Conservation (phyloP, 192 early-diverging fungal species). For the Podila epicladia region DNA sequence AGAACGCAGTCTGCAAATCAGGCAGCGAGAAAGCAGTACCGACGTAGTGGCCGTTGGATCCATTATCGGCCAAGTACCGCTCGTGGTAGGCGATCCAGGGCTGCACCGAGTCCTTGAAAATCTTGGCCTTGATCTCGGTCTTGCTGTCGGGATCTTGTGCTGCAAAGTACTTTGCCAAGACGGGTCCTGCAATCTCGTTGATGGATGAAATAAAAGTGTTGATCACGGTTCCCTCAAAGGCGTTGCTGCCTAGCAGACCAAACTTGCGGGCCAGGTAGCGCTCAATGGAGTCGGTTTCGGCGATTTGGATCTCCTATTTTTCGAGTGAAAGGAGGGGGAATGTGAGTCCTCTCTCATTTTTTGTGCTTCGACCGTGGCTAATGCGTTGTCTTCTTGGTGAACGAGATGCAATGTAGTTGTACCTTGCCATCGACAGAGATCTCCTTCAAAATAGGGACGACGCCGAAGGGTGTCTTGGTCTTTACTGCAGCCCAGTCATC, state of each 20-base stretch:
- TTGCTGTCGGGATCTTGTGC: constrained; percentile 21
- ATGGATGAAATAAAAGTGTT: constrained; percentile 36
- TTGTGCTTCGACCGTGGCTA: not conserved
- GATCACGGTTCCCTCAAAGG: constrained; percentile 34
- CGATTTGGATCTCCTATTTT: constrained; percentile 31
- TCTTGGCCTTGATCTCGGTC: constrained; percentile 4
- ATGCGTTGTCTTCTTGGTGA: too few relatives aligned
- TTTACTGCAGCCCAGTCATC: constrained; percentile 53
- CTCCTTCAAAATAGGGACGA: constrained; percentile 60
- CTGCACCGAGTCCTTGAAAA: not conserved
- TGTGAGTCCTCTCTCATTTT: too few relatives aligned
- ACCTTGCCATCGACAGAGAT: constrained; percentile 24
- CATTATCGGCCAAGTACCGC: constrained; percentile 23
- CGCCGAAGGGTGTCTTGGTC: constrained; percentile 53
- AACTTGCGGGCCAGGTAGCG: constrained; percentile 58
- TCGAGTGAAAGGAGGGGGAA: too few relatives aligned
- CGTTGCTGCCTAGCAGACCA: constrained; percentile 27
- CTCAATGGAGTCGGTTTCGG: constrained; percentile 58
- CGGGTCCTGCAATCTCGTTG: constrained; percentile 11
- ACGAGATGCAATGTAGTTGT: too few relatives aligned
- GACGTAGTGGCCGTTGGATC: constrained; percentile 57
- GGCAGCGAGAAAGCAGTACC: constrained; percentile 51
- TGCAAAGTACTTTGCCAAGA: constrained; percentile 1
- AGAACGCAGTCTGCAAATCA: constrained; percentile 35
- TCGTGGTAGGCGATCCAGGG: constrained; percentile 33